These are phyloP conservation scores for Tylopilus orsonianus DNA, from an alignment of 1,284 basidiomycete genomes.

Conservation along the genomic window DNA sequence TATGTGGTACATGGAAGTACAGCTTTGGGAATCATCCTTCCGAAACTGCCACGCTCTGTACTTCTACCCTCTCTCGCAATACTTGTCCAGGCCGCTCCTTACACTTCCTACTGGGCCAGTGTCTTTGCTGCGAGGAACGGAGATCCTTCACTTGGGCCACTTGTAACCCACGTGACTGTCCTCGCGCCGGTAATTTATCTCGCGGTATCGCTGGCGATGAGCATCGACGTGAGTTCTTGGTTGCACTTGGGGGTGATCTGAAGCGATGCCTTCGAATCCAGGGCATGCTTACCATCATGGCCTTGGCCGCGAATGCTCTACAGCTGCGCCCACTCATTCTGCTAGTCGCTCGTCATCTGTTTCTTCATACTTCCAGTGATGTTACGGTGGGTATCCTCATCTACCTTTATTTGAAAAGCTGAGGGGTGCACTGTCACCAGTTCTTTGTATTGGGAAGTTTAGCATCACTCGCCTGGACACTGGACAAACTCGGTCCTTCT, in stretches of 20 bases:
- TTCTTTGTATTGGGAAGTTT: conserved; percentile 28
- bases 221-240: conserved; percentile 41
- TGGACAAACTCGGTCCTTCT: conserved; percentile 3
- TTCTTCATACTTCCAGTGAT: conserved; percentile 22
- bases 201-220: conserved; percentile 40
- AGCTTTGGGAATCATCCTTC: conserved; percentile 37
- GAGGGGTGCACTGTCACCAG: conserved; percentile 15
- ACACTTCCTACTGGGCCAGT: conserved; percentile 61
- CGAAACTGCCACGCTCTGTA: conserved; percentile 31
- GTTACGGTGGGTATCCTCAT: conserved; percentile 17
- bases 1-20: conserved; percentile 40
- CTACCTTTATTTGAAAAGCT: background rate
- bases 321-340: conserved; percentile 29
- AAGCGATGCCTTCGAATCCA: conserved; percentile 7
- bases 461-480: conserved; percentile 15
- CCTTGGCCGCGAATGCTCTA: conserved; percentile 22
- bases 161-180: conserved; percentile 53
- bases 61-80: conserved; percentile 43
- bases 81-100: conserved; percentile 54
- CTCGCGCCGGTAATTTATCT: conserved; percentile 55
- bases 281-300: conserved; percentile 18
- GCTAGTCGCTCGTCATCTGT: conserved; percentile 16
- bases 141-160: conserved; percentile 56
- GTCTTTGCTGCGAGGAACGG: conserved; percentile 53
- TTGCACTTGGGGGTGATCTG: background rate